Percentiles rank a stretch among this genome's conserved stretches.
phyloP scores from a whole-genome alignment of 116 monocot genomes.

The Phalaenopsis hybrid region DNA sequence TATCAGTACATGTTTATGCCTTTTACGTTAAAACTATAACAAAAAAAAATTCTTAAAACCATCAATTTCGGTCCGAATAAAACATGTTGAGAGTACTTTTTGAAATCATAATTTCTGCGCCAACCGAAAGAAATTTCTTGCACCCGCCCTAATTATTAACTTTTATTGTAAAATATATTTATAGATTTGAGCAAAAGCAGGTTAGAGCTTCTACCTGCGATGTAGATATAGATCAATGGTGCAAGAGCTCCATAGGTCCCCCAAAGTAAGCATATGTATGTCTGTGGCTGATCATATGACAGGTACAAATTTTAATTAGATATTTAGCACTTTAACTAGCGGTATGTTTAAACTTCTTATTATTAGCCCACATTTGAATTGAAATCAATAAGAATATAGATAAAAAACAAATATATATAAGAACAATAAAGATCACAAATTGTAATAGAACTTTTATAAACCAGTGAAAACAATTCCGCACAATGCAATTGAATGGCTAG shows the following conservation, averaged over 20 bases:
- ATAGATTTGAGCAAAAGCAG: neutral
- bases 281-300: conserved; percentile 46
- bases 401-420: neutral
- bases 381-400: neutral
- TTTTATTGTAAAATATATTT: neutral
- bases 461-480: neutral
- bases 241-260: conserved; percentile 75
- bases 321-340: neutral
- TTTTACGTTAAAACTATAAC: too few relatives aligned
- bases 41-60: too few relatives aligned
- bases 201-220: conserved; percentile 40
- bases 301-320: neutral
- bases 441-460: neutral
- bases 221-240: conserved; percentile 89
- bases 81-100: too few relatives aligned
- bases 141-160: neutral
- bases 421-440: neutral
- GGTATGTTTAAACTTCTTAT: neutral
- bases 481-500: neutral
- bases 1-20: too few relatives aligned
- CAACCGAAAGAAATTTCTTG: too few relatives aligned
- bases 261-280: conserved; percentile 74
- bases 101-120: too few relatives aligned
- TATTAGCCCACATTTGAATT: neutral
- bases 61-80: too few relatives aligned